Evolutionary conservation across 176 grass and related monocot species (phyloP).

Genomic region (Oryza rufipogon): DNA sequence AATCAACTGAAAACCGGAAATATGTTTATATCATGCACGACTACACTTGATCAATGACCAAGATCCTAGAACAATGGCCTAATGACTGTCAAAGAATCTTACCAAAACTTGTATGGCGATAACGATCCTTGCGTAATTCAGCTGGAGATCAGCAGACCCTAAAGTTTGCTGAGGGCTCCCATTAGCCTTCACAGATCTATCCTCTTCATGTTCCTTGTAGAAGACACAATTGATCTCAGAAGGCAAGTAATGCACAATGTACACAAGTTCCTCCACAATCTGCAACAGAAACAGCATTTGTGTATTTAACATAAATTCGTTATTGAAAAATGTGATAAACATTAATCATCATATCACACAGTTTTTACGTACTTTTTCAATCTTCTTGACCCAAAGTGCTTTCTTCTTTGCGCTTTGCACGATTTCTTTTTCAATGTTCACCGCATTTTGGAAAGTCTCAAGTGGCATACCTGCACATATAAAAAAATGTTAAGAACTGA

Average conservation of each 20-base stretch:
- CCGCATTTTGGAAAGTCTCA: not conserved
- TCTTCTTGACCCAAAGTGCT: conserved; percentile 69
- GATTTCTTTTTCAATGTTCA: conserved; percentile 53
- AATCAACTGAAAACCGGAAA: not conserved
- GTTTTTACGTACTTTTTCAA: conserved; percentile 55
- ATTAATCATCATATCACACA: not conserved
- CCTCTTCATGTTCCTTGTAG: conserved; percentile 29
- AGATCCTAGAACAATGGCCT: not conserved
- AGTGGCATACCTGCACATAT: not conserved
- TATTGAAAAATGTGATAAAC: not conserved
- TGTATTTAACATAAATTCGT: not conserved
- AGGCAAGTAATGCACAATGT: conserved; percentile 54
- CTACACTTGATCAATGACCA: conserved; percentile 1
- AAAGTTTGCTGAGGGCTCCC: conserved; percentile 37
- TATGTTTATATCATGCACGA: not conserved
- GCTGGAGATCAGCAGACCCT: conserved; percentile 47
- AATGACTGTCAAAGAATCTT: conserved; percentile 12
- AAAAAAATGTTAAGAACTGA: not conserved
- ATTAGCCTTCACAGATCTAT: conserved; percentile 20
- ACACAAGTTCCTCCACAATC: conserved; percentile 62
- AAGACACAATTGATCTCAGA: conserved; percentile 53
- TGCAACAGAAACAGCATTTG: conserved; percentile 33
- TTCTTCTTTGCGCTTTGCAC: conserved; percentile 54
- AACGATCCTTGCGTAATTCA: conserved; percentile 74
- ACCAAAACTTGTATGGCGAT: conserved; percentile 51